Evolutionary conservation across 202 grass and related monocot species (phyloP).

Genomic region (Setaria viridis): DNA sequence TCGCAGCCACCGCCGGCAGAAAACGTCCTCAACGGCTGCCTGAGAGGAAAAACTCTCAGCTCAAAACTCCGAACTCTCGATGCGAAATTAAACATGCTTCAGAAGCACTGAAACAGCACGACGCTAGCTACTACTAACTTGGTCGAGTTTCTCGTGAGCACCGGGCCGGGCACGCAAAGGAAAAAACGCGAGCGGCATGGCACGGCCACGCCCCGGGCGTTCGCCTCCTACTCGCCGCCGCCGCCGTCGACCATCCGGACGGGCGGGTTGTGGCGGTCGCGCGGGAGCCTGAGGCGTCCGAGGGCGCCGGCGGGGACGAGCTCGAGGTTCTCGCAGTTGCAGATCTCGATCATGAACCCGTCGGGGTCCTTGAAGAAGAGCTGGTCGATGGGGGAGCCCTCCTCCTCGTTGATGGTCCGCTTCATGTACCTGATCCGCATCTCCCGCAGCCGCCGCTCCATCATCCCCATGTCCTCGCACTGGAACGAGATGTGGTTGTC

Average conservation of each 20-base stretch:
- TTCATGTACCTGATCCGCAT: conserved; percentile 62
- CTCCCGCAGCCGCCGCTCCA: conserved; percentile 68
- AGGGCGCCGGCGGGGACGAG: conserved; percentile 61
- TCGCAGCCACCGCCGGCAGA: no score
- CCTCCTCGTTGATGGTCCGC: conserved; percentile 82
- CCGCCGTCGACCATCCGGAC: conserved; percentile 8
- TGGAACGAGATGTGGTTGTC: conserved; percentile 91
- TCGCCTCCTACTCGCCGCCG: neutral
- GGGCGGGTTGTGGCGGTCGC: conserved; percentile 58
- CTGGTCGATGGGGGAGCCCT: conserved; percentile 76
- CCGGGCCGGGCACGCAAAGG: no score
- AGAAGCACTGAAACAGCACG: no score
- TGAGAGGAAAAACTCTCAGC: no score
- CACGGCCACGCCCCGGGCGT: neutral
- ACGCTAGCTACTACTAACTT: no score
- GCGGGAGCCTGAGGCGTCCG: conserved; percentile 58
- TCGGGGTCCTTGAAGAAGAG: conserved; percentile 96
- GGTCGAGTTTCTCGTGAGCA: no score
- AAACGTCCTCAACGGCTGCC: no score
- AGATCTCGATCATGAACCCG: conserved; percentile 97
- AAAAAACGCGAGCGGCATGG: no score
- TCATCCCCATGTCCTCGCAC: conserved; percentile 64
- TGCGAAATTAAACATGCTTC: no score
- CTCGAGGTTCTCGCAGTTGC: conserved; percentile 95
- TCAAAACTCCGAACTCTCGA: no score